phyloP scores from a whole-genome alignment of 129 eudicot species.

The Glebionis coronaria region DNA sequence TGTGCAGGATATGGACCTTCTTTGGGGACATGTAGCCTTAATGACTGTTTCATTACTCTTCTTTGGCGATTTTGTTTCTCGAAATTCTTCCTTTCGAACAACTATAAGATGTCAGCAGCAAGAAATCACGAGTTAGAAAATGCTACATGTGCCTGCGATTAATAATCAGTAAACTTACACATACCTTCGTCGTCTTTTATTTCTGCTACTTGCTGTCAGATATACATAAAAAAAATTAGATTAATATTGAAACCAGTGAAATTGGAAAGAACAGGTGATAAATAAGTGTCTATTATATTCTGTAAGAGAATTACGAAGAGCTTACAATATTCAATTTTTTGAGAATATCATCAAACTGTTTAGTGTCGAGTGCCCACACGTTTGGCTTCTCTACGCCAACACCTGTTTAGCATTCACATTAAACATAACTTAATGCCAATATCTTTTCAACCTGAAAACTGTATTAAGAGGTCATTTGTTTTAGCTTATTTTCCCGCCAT shows the following conservation, averaged over 20 bases:
- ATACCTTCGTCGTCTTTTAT: slow-evolving; percentile 50
- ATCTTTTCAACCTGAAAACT: too few species aligned
- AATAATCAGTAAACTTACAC: neutral
- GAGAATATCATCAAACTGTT: slow-evolving; percentile 87
- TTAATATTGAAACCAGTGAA: neutral
- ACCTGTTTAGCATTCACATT: slow-evolving; percentile 38
- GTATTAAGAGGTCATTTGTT: too few species aligned
- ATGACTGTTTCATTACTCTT: slow-evolving; percentile 33
- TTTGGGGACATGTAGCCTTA: slow-evolving; percentile 77
- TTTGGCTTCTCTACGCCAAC: slow-evolving; percentile 85
- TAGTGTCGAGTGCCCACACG: slow-evolving; percentile 91
- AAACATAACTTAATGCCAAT: neutral
- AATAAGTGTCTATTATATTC: too few species aligned
- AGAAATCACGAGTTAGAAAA: slow-evolving; percentile 19
- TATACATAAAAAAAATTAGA: slow-evolving; percentile 12
- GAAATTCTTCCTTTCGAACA: slow-evolving; percentile 33
- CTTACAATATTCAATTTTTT: slow-evolving; percentile 85
- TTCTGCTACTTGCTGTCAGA: slow-evolving; percentile 53
- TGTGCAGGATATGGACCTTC: slow-evolving; percentile 49
- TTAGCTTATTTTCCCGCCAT: too few species aligned
- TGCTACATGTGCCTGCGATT: neutral
- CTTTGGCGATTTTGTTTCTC: slow-evolving; percentile 21
- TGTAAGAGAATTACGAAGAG: neutral
- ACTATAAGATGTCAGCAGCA: slow-evolving; percentile 23
- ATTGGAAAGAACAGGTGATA: too few species aligned